Conservation (phyloP, 2,329 filamentous ascomycete species). For the Aspergillus awamori region DNA sequence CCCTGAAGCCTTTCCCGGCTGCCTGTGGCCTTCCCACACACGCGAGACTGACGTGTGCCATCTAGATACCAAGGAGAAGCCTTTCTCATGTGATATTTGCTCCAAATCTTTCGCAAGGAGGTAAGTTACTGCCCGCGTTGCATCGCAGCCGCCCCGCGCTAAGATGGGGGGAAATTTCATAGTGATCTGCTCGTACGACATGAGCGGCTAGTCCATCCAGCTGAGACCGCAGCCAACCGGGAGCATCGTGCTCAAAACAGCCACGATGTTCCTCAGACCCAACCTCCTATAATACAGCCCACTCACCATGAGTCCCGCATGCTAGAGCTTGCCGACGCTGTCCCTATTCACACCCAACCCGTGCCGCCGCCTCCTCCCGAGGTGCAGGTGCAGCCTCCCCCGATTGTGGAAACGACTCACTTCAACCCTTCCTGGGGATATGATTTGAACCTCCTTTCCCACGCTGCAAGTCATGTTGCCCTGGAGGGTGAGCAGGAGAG, state of each 20-base stretch:
- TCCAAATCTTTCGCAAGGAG: constrained; percentile 53
- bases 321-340: constrained; percentile 49
- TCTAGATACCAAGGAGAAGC: constrained; percentile 54
- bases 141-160: constrained; percentile 24
- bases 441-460: constrained; percentile 52
- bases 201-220: constrained; percentile 52
- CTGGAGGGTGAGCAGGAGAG: constrained; percentile 50
- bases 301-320: constrained; percentile 47
- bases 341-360: constrained; percentile 44
- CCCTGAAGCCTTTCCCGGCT: constrained; percentile 28
- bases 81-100: constrained; percentile 54
- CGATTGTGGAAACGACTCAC: constrained; percentile 48
- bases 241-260: constrained; percentile 40
- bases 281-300: constrained; percentile 42
- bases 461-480: constrained; percentile 54
- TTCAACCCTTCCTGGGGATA: constrained; percentile 56
- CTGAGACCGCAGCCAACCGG: constrained; percentile 45
- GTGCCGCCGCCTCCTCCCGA: constrained; percentile 38
- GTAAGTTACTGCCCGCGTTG: constrained; percentile 28
- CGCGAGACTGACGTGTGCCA: constrained; percentile 28
- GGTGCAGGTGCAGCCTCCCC: constrained; percentile 41
- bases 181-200: constrained; percentile 54
- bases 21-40: not conserved
- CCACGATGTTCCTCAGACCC: constrained; percentile 37
- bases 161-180: constrained; percentile 25